phyloP scores from a whole-genome alignment of 331 rosid genomes.

The Acacia concinna region DNA sequence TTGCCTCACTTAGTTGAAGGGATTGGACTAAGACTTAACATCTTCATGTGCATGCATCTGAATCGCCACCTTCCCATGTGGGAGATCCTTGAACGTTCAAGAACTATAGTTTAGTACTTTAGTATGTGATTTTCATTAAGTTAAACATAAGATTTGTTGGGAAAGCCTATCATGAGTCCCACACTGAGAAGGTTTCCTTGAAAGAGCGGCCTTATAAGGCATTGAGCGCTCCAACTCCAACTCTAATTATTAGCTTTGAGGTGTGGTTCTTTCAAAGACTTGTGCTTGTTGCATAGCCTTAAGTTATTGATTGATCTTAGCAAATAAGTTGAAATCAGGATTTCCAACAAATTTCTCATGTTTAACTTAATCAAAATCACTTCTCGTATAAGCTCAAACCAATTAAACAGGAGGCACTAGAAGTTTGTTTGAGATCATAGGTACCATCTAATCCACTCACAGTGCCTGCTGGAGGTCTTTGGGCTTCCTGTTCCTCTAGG shows the following conservation, averaged over 20 bases:
- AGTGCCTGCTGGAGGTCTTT: neutral
- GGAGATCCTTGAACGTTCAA: neutral
- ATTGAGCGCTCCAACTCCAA: neutral
- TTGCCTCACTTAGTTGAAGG: neutral
- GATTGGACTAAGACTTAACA: neutral
- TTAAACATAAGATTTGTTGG: neutral
- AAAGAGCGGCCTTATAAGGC: neutral
- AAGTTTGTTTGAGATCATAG: neutral
- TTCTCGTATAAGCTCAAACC: neutral
- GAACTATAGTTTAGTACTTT: neutral
- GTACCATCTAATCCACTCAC: neutral
- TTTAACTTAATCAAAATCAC: neutral
- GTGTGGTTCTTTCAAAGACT: neutral
- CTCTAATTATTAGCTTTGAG: neutral
- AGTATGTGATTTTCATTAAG: neutral
- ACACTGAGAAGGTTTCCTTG: neutral
- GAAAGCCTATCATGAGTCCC: neutral
- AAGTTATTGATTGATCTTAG: neutral
- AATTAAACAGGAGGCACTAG: neutral
- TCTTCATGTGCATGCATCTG: neutral
- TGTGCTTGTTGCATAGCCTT: too few relatives aligned
- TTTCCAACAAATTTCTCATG: neutral
- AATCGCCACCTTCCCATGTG: neutral
- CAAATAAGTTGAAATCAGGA: neutral
- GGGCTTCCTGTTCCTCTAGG: neutral